Percentiles rank a stretch among this genome's conserved stretches.
Conservation (phyloP, 176 grass and related monocot genomes). For the Ananas comosus region DNA sequence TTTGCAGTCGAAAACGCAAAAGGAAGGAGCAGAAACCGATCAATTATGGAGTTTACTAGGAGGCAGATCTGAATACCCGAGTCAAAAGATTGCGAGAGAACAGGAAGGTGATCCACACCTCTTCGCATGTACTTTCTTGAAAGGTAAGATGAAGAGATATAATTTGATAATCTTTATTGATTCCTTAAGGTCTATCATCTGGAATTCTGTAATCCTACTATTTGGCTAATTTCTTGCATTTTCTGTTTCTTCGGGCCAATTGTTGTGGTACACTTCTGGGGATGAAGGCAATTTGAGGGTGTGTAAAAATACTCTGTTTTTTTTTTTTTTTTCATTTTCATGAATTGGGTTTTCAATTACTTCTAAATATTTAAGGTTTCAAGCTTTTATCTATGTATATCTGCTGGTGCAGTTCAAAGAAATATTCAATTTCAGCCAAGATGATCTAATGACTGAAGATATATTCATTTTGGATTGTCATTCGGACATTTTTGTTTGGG, state of each 20-base stretch:
- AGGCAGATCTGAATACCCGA: slow-evolving; percentile 73
- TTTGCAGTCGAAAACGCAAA: slow-evolving; percentile 62
- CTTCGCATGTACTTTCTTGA: slow-evolving; percentile 63
- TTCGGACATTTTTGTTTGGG: slow-evolving; percentile 69
- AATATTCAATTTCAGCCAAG: slow-evolving; percentile 79
- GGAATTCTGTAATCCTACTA: slow-evolving; percentile 1
- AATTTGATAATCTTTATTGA: neutral
- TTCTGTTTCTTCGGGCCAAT: neutral
- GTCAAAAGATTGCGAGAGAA: slow-evolving; percentile 73
- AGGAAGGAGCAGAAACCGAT: slow-evolving; percentile 82
- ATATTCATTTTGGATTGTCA: slow-evolving; percentile 77
- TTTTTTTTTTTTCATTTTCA: neutral
- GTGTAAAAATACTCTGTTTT: slow-evolving; percentile 6
- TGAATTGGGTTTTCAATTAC: neutral
- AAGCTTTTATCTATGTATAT: slow-evolving; percentile 11
- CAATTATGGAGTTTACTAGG: slow-evolving; percentile 86
- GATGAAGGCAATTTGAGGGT: slow-evolving; percentile 55
- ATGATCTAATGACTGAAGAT: slow-evolving; percentile 95
- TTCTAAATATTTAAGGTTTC: slow-evolving; percentile 4
- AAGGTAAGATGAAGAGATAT: slow-evolving; percentile 46
- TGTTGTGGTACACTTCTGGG: slow-evolving; percentile 14
- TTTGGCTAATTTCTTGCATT: slow-evolving; percentile 24
- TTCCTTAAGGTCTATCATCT: slow-evolving; percentile 12
- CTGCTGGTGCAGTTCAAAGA: slow-evolving; percentile 56
- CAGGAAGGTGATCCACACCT: slow-evolving; percentile 77